Conservation (phyloP, 306 rosid genomes). For the Quercus mongolica region DNA sequence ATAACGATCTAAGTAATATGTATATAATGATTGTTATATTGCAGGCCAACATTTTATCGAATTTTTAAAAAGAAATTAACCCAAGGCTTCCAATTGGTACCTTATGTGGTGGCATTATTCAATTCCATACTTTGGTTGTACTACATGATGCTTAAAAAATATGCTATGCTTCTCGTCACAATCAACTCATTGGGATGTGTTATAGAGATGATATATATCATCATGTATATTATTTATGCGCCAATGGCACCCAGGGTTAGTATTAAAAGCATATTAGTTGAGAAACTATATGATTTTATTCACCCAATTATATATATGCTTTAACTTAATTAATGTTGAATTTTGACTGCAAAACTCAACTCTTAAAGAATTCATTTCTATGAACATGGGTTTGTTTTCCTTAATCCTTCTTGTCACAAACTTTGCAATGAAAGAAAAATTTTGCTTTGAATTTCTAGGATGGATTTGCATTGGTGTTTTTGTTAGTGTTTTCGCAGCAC, state of each 20-base stretch:
- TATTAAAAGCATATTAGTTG: neutral
- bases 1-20: neutral
- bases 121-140: conserved; percentile 78
- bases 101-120: conserved; percentile 74
- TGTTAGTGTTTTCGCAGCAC: conserved; percentile 72
- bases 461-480: conserved; percentile 71
- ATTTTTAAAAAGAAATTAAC: conserved; percentile 76
- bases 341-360: conserved; percentile 42
- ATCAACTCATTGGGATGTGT: conserved; percentile 73
- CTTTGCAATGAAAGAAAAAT: conserved; percentile 24
- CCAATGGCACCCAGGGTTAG: conserved; percentile 51
- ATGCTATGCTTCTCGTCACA: conserved; percentile 68
- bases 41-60: conserved; percentile 71
- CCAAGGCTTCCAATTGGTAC: conserved; percentile 71
- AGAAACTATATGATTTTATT: too few species aligned
- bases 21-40: neutral
- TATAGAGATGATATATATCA: conserved; percentile 54
- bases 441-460: conserved; percentile 59
- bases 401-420: conserved; percentile 46
- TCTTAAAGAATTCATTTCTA: conserved; percentile 38
- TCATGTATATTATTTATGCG: conserved; percentile 52
- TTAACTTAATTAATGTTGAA: neutral
- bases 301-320: neutral
- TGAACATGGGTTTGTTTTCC: conserved; percentile 58
- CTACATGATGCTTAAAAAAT: conserved; percentile 61